These are phyloP conservation scores for Aurantiochytrium sp. DNA, from an alignment of 108 stramenopile genomes.

Conservation along the genomic window DNA sequence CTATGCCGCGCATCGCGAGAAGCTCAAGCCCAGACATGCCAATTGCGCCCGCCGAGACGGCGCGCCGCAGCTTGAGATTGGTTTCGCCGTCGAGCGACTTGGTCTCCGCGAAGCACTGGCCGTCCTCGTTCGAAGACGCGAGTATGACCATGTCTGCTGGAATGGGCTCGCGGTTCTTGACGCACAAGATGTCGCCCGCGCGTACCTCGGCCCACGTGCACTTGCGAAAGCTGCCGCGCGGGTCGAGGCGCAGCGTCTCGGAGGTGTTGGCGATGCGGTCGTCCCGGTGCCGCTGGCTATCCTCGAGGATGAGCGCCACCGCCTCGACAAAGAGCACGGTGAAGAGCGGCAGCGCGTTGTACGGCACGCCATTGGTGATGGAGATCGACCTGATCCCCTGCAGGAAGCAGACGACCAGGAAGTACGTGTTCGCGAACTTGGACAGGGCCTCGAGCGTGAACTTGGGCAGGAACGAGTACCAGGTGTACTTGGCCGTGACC, in stretches of 20 bases:
- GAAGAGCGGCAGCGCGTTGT: constrained; percentile 30
- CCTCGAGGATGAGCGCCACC: constrained; percentile 35
- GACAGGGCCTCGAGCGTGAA: not conserved
- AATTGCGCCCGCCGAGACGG: constrained; percentile 49
- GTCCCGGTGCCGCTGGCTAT: constrained; percentile 27
- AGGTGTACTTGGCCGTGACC: constrained; percentile 28
- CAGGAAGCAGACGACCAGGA: constrained; percentile 35
- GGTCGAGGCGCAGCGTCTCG: not conserved
- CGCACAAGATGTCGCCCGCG: constrained; percentile 78
- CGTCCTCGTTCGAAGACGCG: constrained; percentile 73
- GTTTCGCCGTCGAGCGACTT: constrained; percentile 95
- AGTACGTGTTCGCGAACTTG: constrained; percentile 40
- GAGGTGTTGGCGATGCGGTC: not conserved
- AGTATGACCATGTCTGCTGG: constrained; percentile 91
- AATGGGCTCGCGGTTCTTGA: constrained; percentile 82
- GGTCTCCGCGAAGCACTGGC: constrained; percentile 82
- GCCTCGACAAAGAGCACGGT: constrained; percentile 37
- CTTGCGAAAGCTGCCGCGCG: constrained; percentile 53
- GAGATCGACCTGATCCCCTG: constrained; percentile 31
- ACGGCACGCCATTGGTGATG: constrained; percentile 41
- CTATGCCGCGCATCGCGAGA: not conserved
- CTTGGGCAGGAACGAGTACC: constrained; percentile 34
- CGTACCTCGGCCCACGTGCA: constrained; percentile 59
- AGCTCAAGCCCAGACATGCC: not conserved
- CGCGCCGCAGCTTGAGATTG: constrained; percentile 73